phyloP scores from a whole-genome alignment of 225 moss, liverwort and hornwort species.

The Pleurozium schreberi region DNA sequence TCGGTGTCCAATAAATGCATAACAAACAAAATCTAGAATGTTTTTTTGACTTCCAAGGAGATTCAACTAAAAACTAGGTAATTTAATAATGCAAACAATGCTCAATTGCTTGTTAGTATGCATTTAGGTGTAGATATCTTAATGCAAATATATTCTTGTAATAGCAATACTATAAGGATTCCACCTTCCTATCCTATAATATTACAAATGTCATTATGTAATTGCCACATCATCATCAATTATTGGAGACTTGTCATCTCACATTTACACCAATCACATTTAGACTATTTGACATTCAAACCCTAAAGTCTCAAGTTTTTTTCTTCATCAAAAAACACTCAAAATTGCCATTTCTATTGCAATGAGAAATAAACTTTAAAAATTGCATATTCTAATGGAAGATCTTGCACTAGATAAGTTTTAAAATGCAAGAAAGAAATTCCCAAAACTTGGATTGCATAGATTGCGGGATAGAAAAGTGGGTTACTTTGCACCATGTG shows the following conservation, averaged over 20 bases:
- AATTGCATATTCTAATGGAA: accelerated
- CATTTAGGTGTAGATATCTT: not conserved
- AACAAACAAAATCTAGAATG: accelerated
- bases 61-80: not conserved
- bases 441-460: accelerated
- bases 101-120: not conserved
- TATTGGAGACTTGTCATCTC: accelerated
- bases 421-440: accelerated
- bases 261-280: too few relatives aligned
- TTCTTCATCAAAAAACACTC: not conserved
- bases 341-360: not conserved
- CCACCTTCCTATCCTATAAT: not conserved
- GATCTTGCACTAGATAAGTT: not conserved
- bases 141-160: not conserved
- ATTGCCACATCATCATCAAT: not conserved
- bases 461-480: not conserved
- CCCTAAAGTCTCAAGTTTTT: accelerated
- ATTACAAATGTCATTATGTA: not conserved
- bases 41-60: not conserved
- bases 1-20: accelerated
- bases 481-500: accelerated
- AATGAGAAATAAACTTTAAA: not conserved
- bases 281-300: not conserved
- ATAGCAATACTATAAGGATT: accelerated
- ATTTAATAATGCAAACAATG: not conserved